Evolutionary conservation across 768 basidiomycete genomes (phyloP), one percentile per base, ranked within the genome.

Genomic region (Hortiboletus flavorubellus): DNA sequence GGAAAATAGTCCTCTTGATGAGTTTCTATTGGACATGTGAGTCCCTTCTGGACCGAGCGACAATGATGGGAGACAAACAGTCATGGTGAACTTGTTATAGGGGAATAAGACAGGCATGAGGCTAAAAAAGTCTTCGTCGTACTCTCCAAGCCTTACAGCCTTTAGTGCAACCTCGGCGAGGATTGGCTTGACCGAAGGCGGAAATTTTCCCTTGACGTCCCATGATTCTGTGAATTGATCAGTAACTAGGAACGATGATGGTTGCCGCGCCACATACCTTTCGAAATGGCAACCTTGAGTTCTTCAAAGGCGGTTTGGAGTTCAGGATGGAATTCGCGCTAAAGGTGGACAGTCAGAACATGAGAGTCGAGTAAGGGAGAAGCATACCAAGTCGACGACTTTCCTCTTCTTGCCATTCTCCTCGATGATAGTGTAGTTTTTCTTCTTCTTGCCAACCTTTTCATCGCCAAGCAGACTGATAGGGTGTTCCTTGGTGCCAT

Each of bases 31-130:
- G 18, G 8, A 29, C 16, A 33, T 0, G 50, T 70, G 35, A 70
- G 58, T 16, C 0, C 0, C 14, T 29, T 21, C 30, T 52, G 15
- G 44, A 34, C 26, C 26, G 4, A 35, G 39, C 9, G 12, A 39
- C 26, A 37, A 48, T 0, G 33, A 46, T 40, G 18, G 42, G 38
- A 30, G 16, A 78, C 86, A 49, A 51, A 90, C 87, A 48, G 81
- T 89, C 86, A 98, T 93, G 0, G 92, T 96, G 68, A 91, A 99
- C 60, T 87, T 86, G 74, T 99, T 99, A 67, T 98, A 98, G 0
- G 93, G 93, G 64, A 98, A 93, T 38, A 96, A 69, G 23, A 73
- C 78, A 0, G 95, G 92, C 84, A 98, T 89, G 18, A 88, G 76
- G 63, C 84, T 86, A 74, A 96, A 98, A 70, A 96, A 96, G 63